phyloP scores from a whole-genome alignment of 2,329 filamentous ascomycete genomes.

The Domatiomyces globalis region DNA sequence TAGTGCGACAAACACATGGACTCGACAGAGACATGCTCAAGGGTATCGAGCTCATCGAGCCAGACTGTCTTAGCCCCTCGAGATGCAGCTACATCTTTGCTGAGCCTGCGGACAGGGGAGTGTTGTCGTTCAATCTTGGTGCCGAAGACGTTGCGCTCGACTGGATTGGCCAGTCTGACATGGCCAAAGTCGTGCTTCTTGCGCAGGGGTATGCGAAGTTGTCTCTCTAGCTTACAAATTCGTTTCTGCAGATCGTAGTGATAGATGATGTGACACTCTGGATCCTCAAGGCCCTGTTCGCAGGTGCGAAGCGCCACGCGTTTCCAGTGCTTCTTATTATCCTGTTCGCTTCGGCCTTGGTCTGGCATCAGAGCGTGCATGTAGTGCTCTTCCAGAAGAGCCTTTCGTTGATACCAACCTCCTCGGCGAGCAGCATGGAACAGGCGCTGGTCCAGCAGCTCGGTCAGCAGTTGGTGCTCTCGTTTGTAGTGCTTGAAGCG shows the following conservation, averaged over 20 bases:
- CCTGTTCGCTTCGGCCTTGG: conserved; percentile 37
- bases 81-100: neutral
- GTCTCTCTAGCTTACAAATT: conserved; percentile 77
- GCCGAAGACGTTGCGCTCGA: conserved; percentile 62
- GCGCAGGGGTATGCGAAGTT: conserved; percentile 66
- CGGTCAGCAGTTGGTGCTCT: conserved; percentile 59
- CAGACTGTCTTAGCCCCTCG: conserved; percentile 59
- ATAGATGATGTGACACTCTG: conserved; percentile 77
- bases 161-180: conserved; percentile 59
- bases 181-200: conserved; percentile 89
- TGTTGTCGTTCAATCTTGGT: conserved; percentile 50
- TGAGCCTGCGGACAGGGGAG: conserved; percentile 17
- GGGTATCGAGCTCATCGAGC: conserved; percentile 60
- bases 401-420: conserved; percentile 91
- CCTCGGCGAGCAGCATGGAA: conserved; percentile 79
- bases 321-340: conserved; percentile 72
- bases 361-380: conserved; percentile 51
- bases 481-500: conserved; percentile 65
- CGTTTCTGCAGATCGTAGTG: conserved; percentile 93
- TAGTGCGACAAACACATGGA: conserved; percentile 87
- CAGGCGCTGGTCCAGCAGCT: conserved; percentile 64
- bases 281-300: conserved; percentile 73
- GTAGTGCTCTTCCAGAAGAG: conserved; percentile 87
- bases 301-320: conserved; percentile 63
- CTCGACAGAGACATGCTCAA: conserved; percentile 73